Percentiles rank a stretch among this genome's conserved stretches.
Conservation (phyloP, 1,139 yeast species). For the Nematodospora anomalae region DNA sequence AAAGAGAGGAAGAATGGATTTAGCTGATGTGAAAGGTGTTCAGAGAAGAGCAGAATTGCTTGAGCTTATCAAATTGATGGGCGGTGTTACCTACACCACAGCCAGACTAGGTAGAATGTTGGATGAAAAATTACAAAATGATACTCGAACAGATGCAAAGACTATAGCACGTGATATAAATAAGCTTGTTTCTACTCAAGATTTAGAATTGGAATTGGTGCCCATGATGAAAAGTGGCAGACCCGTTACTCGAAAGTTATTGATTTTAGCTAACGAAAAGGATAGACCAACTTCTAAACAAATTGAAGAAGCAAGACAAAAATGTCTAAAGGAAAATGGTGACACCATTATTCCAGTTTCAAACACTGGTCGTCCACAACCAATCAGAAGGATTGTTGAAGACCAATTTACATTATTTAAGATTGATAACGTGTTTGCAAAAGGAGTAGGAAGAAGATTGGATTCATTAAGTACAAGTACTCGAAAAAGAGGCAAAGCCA, state of each 20-base stretch:
- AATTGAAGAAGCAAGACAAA: slow-evolving; percentile 26
- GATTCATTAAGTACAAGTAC: slow-evolving; percentile 19
- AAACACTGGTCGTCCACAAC: not conserved
- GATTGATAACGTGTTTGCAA: slow-evolving; percentile 12
- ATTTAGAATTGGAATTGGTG: slow-evolving; percentile 31
- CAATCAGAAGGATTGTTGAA: slow-evolving; percentile 27
- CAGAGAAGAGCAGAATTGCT: slow-evolving; percentile 37
- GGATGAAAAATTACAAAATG: slow-evolving; percentile 34
- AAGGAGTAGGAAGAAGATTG: slow-evolving; percentile 21
- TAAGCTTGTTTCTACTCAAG: slow-evolving; percentile 22
- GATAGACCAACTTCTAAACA: slow-evolving; percentile 29
- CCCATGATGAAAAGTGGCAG: slow-evolving; percentile 31
- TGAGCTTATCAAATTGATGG: slow-evolving; percentile 36
- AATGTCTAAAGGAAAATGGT: slow-evolving; percentile 30
- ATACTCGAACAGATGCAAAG: slow-evolving; percentile 46
- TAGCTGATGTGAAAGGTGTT: slow-evolving; percentile 22
- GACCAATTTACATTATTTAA: slow-evolving; percentile 31
- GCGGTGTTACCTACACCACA: slow-evolving; percentile 44
- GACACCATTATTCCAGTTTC: slow-evolving; percentile 9
- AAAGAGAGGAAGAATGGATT: slow-evolving; percentile 3
- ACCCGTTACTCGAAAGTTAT: slow-evolving; percentile 31
- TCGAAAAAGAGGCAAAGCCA: slow-evolving; percentile 3
- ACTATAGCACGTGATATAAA: slow-evolving; percentile 50
- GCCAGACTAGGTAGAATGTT: slow-evolving; percentile 35
- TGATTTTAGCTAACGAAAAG: slow-evolving; percentile 30